These are phyloP conservation scores for Hirschioporus abietinus DNA, from an alignment of 768 basidiomycete species.

Conservation along the genomic window DNA sequence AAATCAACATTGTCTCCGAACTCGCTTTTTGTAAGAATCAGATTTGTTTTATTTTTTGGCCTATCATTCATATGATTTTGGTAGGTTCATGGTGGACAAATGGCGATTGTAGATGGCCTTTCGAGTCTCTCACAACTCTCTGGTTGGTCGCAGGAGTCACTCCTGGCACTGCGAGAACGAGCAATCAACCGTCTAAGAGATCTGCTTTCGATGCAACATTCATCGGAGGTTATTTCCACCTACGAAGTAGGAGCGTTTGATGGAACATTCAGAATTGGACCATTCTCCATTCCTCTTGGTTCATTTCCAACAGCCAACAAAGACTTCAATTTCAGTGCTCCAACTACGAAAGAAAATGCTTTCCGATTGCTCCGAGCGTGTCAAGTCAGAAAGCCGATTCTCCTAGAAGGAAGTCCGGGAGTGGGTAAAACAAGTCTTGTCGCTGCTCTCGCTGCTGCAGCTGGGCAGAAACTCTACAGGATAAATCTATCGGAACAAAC, in stretches of 20 bases:
- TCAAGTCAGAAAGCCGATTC: slow-evolving; percentile 85
- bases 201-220: slow-evolving; percentile 41
- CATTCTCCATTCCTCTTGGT: slow-evolving; percentile 69
- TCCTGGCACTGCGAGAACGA: slow-evolving; percentile 57
- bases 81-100: slow-evolving; percentile 88
- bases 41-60: not conserved
- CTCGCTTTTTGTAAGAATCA: slow-evolving; percentile 63
- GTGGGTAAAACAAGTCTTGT: slow-evolving; percentile 97
- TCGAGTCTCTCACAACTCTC: slow-evolving; percentile 71
- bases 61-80: slow-evolving; percentile 11
- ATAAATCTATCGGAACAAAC: slow-evolving; percentile 99
- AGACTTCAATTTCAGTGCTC: slow-evolving; percentile 77
- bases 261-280: slow-evolving; percentile 54
- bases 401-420: slow-evolving; percentile 96
- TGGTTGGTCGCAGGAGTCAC: slow-evolving; percentile 51
- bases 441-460: slow-evolving; percentile 74
- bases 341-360: slow-evolving; percentile 84
- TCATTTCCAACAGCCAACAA: slow-evolving; percentile 28
- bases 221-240: slow-evolving; percentile 16
- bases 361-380: slow-evolving; percentile 86
- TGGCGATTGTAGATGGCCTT: slow-evolving; percentile 90
- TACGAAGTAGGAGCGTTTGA: slow-evolving; percentile 22
- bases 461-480: slow-evolving; percentile 76
- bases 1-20: slow-evolving; percentile 28
- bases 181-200: slow-evolving; percentile 49